Percentiles rank a stretch among this genome's conserved stretches.
Evolutionary conservation across 257 asterid genomes (phyloP).

Genomic region (Leptodermis oblonga): DNA sequence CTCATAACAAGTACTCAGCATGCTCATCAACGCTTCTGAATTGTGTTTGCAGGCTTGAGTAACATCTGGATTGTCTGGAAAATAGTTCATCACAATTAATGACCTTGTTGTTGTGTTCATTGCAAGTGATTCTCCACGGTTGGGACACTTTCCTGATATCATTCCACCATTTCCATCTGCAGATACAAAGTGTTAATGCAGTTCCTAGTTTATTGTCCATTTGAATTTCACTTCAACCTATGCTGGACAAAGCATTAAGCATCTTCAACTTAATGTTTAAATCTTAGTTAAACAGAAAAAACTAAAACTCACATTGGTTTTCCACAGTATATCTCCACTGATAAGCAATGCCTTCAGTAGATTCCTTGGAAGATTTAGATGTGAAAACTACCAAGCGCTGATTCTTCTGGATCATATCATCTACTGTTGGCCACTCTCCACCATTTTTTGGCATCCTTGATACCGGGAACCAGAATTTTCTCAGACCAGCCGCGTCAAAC

Average conservation of each 20-base stretch:
- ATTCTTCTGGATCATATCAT: slow-evolving; percentile 68
- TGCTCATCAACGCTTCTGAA: slow-evolving; percentile 62
- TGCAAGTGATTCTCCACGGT: slow-evolving; percentile 72
- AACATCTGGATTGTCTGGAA: slow-evolving; percentile 64
- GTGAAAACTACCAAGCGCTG: slow-evolving; percentile 93
- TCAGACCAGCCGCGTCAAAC: slow-evolving; percentile 70
- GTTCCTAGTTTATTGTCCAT: neutral
- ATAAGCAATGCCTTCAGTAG: slow-evolving; percentile 82
- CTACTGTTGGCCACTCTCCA: slow-evolving; percentile 87
- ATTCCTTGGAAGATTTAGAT: slow-evolving; percentile 69
- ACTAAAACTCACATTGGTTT: slow-evolving; percentile 65
- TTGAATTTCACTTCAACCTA: slow-evolving; percentile 1
- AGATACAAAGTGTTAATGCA: slow-evolving; percentile 2
- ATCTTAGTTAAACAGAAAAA: neutral
- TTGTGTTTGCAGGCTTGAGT: slow-evolving; percentile 76
- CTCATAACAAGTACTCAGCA: slow-evolving; percentile 71
- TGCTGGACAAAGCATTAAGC: neutral
- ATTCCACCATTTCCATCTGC: slow-evolving; percentile 92
- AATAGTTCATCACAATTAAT: slow-evolving; percentile 79
- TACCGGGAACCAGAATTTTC: slow-evolving; percentile 74
- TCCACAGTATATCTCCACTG: slow-evolving; percentile 86
- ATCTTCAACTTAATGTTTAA: neutral
- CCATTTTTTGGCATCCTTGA: slow-evolving; percentile 81
- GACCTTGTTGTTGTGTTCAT: slow-evolving; percentile 72
- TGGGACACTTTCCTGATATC: slow-evolving; percentile 70